phyloP scores from a whole-genome alignment of 345 rosid species.

The Hibiscus tridactylites region DNA sequence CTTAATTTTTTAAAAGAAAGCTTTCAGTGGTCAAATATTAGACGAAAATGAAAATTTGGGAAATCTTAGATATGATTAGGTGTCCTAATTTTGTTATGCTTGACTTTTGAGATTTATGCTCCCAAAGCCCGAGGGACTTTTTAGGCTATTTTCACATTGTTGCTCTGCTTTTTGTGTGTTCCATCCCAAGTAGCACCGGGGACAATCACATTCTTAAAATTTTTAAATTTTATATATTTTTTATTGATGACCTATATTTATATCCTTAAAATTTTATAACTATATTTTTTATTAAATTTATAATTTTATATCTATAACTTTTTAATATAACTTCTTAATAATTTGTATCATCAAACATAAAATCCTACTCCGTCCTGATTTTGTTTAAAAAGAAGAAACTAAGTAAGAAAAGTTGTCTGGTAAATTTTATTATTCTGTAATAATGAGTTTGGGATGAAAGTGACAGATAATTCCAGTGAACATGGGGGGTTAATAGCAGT shows the following conservation, averaged over 20 bases:
- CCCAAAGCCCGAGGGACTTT: not conserved
- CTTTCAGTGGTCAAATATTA: too few relatives aligned
- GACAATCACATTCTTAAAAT: too few relatives aligned
- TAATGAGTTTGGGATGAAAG: constrained; percentile 6
- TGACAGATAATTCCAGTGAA: not conserved
- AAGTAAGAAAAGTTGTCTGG: constrained; percentile 9
- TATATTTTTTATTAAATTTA: too few relatives aligned
- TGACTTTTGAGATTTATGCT: not conserved
- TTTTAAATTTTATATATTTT: too few relatives aligned
- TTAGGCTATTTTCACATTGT: not conserved
- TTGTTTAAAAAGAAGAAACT: not conserved
- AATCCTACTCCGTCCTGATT: not conserved
- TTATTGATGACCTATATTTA: too few relatives aligned
- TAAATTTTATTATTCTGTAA: not conserved
- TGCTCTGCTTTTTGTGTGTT: not conserved
- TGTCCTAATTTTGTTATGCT: not conserved
- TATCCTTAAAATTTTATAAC: too few relatives aligned
- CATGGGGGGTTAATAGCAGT: not conserved
- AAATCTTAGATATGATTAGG: not conserved
- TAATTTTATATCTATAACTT: too few relatives aligned
- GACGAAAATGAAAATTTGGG: too few relatives aligned
- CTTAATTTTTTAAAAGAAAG: too few relatives aligned
- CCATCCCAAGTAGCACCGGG: too few relatives aligned
- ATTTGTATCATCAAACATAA: not conserved
- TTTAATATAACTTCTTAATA: not conserved